Conservation (phyloP, 805 yeast genomes). For the Suhomyces emberorum region DNA sequence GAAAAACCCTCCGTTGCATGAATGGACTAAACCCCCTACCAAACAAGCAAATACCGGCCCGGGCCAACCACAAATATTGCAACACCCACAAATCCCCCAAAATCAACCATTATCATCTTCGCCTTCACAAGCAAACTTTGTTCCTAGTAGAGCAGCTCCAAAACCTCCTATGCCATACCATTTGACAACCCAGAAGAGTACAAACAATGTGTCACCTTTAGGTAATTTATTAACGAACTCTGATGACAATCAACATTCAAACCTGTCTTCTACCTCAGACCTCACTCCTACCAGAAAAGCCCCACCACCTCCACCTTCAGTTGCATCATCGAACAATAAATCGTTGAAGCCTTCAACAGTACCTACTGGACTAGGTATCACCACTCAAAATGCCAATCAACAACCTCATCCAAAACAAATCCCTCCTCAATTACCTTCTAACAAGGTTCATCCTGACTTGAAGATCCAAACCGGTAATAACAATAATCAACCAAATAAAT, state of each 20-base stretch:
- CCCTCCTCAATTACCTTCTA: slow-evolving; percentile 30
- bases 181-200: slow-evolving; percentile 17
- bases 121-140: slow-evolving; percentile 16
- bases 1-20: slow-evolving; percentile 31
- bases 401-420: slow-evolving; percentile 24
- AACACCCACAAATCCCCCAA: slow-evolving; percentile 2
- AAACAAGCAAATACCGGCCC: slow-evolving; percentile 4
- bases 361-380: slow-evolving; percentile 24
- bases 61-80: not conserved
- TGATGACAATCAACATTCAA: slow-evolving; percentile 4
- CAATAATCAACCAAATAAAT: slow-evolving; percentile 24
- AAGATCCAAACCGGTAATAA: slow-evolving; percentile 27
- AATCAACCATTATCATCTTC: slow-evolving; percentile 7
- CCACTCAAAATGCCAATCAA: slow-evolving; percentile 14
- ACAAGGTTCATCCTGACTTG: slow-evolving; percentile 27
- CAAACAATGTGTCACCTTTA: slow-evolving; percentile 27
- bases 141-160: slow-evolving; percentile 41
- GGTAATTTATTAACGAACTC: slow-evolving; percentile 28
- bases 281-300: slow-evolving; percentile 52
- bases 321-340: slow-evolving; percentile 5
- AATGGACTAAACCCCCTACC: slow-evolving; percentile 39
- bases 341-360: slow-evolving; percentile 8
- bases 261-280: slow-evolving; percentile 5
- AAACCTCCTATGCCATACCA: slow-evolving; percentile 45
- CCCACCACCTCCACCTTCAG: slow-evolving; percentile 47